A percentile compares a stretch with the other conserved stretches of the same genome.
Evolutionary conservation across 768 basidiomycete species (phyloP).

Genomic region (Austroboletus festivus): DNA sequence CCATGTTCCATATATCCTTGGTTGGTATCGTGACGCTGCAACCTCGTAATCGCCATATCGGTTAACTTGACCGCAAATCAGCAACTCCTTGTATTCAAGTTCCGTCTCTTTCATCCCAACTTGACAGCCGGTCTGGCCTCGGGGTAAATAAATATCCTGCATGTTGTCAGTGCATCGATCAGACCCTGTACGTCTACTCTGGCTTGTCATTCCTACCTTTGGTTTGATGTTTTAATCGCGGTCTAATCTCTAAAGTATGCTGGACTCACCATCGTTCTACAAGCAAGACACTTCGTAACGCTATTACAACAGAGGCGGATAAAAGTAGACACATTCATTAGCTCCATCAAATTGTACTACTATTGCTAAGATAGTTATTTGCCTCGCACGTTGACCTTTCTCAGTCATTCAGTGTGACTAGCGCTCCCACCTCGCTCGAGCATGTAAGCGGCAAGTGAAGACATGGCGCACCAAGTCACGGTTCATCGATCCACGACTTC

Average conservation of each 20-base stretch:
- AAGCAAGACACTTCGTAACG: neutral
- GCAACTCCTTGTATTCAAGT: slow-evolving; percentile 14
- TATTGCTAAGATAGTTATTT: slow-evolving; percentile 13
- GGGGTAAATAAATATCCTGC: neutral
- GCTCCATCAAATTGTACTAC: slow-evolving; percentile 12
- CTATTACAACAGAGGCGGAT: slow-evolving; percentile 1
- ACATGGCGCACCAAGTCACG: too few relatives aligned
- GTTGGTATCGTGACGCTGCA: slow-evolving; percentile 15
- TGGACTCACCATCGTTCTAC: neutral
- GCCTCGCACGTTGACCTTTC: slow-evolving; percentile 3
- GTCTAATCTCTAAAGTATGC: slow-evolving; percentile 3
- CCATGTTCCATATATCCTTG: slow-evolving; percentile 1
- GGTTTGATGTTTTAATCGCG: slow-evolving; percentile 1
- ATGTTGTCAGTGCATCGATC: slow-evolving; percentile 5
- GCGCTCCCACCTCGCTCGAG: too few relatives aligned
- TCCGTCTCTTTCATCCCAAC: slow-evolving; percentile 1
- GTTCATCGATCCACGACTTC: too few relatives aligned
- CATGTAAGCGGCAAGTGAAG: too few relatives aligned
- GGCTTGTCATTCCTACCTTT: slow-evolving; percentile 1
- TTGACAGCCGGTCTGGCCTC: slow-evolving; percentile 3
- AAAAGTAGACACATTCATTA: slow-evolving; percentile 8
- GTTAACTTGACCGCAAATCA: slow-evolving; percentile 18
- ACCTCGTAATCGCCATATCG: slow-evolving; percentile 1
- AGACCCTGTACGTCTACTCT: slow-evolving; percentile 16
- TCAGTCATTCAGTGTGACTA: too few relatives aligned